Conservation (phyloP, 148 eudicot species). For the Euryodendron excelsum region DNA sequence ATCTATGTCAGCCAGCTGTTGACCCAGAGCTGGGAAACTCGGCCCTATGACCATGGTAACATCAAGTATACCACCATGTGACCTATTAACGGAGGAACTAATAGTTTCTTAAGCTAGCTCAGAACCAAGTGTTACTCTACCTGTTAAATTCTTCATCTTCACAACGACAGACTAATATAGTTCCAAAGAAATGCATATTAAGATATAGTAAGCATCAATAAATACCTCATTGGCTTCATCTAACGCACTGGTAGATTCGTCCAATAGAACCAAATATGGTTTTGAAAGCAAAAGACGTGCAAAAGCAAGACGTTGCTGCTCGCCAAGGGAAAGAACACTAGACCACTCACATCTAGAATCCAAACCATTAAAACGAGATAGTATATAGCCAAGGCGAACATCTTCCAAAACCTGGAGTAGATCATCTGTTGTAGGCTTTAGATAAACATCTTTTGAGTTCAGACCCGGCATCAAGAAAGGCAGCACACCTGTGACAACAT, state of each 20-base stretch:
- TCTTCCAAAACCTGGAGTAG: slow-evolving; percentile 67
- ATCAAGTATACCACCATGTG: neutral
- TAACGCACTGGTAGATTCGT: slow-evolving; percentile 97
- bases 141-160: neutral
- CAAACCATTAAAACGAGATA: slow-evolving; percentile 62
- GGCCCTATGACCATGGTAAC: neutral
- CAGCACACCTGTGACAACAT: slow-evolving; percentile 40
- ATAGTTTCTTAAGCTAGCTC: slow-evolving; percentile 4
- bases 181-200: neutral
- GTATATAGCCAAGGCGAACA: slow-evolving; percentile 76
- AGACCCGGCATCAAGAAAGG: slow-evolving; percentile 52
- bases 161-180: neutral
- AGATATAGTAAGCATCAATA: neutral
- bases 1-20: slow-evolving; percentile 1
- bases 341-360: slow-evolving; percentile 86
- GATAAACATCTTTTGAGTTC: slow-evolving; percentile 23
- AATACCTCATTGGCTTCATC: slow-evolving; percentile 96
- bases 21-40: neutral
- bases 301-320: slow-evolving; percentile 98
- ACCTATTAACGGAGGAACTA: neutral
- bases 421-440: slow-evolving; percentile 53
- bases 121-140: neutral
- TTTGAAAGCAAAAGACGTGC: slow-evolving; percentile 86
- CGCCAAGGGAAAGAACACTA: slow-evolving; percentile 90
- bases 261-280: slow-evolving; percentile 76